Evolutionary conservation across 768 basidiomycete species (phyloP), one percentile per base, ranked within the genome.

Genomic region (Macrolepiota albuminosa): DNA sequence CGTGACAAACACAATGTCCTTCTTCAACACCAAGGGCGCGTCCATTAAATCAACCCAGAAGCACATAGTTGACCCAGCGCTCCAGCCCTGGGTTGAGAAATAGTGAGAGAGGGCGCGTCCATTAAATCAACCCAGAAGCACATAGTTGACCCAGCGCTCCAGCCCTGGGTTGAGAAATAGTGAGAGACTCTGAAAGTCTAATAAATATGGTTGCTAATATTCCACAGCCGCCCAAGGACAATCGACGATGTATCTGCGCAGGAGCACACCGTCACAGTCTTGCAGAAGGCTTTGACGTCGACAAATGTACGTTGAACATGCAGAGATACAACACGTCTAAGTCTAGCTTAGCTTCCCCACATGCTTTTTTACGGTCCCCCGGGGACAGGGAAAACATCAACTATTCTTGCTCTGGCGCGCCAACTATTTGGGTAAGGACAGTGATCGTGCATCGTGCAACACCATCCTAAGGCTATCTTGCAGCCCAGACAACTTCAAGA

Each of bases 81-180:
- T 85, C 42, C 92, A 94, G 69, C 94, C 97, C 62, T 99, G 97
- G 97, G 95, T 99, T 0, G 97, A 99, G 76, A 98, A 98, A 84
- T n/a, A n/a, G n/a, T n/a, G n/a, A n/a, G n/a, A n/a, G n/a, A 81
- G 67, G 67, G 73, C 51, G 72, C 77, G 36, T 72, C 77, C 10
- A 72, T 64, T 55, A 81, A 78, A 67, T 53, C 74, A 50, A 60
- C 75, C 34, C 67, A 73, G 63, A 79, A 81, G 64, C 82, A 83
- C 57, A 62, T 67, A 1, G 73, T 79, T 10, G 84, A 86, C 58
- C 85, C 85, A 13, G 78, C 76, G 24, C 71, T 85, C 42, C 92
- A 94, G 69, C 94, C 97, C 62, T 99, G 97, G 97, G 95, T 99
- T 0, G 97, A 99, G 76, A 98, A 98, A 84, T 99, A 98, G 95